Evolutionary conservation across 2,329 filamentous ascomycete genomes (phyloP).

Genomic region (Cadophora gregata): DNA sequence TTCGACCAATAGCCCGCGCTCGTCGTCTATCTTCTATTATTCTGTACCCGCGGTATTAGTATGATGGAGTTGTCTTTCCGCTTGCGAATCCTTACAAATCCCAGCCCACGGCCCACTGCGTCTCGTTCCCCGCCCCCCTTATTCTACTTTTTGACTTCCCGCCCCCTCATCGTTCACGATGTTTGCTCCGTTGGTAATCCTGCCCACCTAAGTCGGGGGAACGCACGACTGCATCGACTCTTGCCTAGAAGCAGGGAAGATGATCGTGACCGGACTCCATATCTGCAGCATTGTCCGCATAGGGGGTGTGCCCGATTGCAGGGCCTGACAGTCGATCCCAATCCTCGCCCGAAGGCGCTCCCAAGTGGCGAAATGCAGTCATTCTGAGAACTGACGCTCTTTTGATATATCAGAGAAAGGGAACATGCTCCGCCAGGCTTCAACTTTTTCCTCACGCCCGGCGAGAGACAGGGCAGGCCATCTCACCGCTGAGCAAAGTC

Average conservation of each 20-base stretch:
- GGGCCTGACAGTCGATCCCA: not conserved
- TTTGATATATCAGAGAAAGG: not conserved
- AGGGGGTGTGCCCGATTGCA: slow-evolving; percentile 6
- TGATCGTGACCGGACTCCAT: not conserved
- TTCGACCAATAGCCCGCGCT: not conserved
- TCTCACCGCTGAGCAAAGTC: slow-evolving; percentile 1
- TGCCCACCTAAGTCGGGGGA: not conserved
- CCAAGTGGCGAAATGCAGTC: slow-evolving; percentile 5
- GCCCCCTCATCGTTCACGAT: slow-evolving; percentile 1
- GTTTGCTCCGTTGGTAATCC: not conserved
- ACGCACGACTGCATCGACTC: not conserved
- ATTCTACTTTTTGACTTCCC: not conserved
- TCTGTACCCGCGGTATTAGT: not conserved
- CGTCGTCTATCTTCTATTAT: not conserved
- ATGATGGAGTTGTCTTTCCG: not conserved
- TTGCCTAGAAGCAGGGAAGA: not conserved
- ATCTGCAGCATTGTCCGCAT: not conserved
- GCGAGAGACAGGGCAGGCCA: not conserved
- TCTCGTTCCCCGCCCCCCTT: slow-evolving; percentile 13
- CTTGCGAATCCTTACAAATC: slow-evolving; percentile 11
- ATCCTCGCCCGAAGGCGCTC: slow-evolving; percentile 3
- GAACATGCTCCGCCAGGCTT: not conserved
- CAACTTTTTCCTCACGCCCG: not conserved
- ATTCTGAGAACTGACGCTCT: slow-evolving; percentile 1
- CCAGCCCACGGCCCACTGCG: slow-evolving; percentile 5